Evolutionary conservation across 2,329 filamentous ascomycete genomes (phyloP).

Genomic region (Botrytis galanthina): DNA sequence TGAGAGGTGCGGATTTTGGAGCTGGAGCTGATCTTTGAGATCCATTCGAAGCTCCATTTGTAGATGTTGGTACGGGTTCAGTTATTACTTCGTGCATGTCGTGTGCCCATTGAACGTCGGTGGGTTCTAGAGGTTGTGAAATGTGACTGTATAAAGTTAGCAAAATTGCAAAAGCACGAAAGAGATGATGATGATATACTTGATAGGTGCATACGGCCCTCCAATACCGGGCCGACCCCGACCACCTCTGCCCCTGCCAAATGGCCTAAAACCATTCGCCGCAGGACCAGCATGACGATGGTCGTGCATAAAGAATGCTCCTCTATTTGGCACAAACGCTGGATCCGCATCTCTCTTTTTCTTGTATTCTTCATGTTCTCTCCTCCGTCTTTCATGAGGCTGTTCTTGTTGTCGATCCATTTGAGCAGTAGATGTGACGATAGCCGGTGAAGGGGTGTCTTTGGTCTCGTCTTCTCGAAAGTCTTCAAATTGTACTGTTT

Average conservation of each 20-base stretch:
- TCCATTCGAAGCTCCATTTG: slow-evolving; percentile 43
- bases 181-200: slow-evolving; percentile 51
- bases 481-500: slow-evolving; percentile 38
- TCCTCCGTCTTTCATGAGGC: slow-evolving; percentile 67
- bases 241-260: slow-evolving; percentile 58
- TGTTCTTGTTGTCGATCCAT: slow-evolving; percentile 52
- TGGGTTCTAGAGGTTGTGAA: slow-evolving; percentile 53
- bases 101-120: slow-evolving; percentile 81
- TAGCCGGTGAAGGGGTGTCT: slow-evolving; percentile 34
- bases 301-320: slow-evolving; percentile 97
- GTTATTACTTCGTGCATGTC: slow-evolving; percentile 82
- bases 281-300: slow-evolving; percentile 76
- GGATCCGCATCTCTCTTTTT: slow-evolving; percentile 86
- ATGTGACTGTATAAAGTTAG: slow-evolving; percentile 42
- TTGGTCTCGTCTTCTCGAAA: slow-evolving; percentile 33
- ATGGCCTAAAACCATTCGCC: slow-evolving; percentile 74
- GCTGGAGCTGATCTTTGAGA: slow-evolving; percentile 37
- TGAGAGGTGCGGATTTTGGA: slow-evolving; percentile 63
- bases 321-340: slow-evolving; percentile 89
- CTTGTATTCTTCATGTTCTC: slow-evolving; percentile 88
- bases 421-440: slow-evolving; percentile 41
- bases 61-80: slow-evolving; percentile 41
- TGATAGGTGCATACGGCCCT: slow-evolving; percentile 58
- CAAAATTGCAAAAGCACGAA: slow-evolving; percentile 23
- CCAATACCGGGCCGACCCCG: slow-evolving; percentile 58